Conservation (phyloP, 352 stramenopile genomes). For the Saprolegnia parasitica region DNA sequence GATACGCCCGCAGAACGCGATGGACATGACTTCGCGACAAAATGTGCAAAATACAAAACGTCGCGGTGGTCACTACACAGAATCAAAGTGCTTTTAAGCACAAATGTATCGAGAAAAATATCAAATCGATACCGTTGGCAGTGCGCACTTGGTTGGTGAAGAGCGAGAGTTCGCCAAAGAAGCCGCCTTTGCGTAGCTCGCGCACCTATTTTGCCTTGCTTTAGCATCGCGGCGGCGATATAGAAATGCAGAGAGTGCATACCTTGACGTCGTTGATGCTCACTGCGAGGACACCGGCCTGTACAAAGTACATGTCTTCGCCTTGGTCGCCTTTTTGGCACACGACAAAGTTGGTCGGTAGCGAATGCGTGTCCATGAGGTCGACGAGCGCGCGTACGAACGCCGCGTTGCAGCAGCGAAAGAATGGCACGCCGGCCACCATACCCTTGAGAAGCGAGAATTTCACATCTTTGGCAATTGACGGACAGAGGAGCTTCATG, state of each 20-base stretch:
- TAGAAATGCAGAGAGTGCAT: not conserved
- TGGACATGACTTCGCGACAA: slow-evolving; percentile 18
- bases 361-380: slow-evolving; percentile 51
- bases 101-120: not conserved
- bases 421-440: slow-evolving; percentile 53
- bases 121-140: slow-evolving; percentile 32
- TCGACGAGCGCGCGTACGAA: slow-evolving; percentile 57
- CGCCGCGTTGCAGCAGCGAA: slow-evolving; percentile 48
- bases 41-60: slow-evolving; percentile 27
- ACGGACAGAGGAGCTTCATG: slow-evolving; percentile 56
- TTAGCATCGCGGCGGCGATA: too few species aligned
- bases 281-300: slow-evolving; percentile 56
- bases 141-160: slow-evolving; percentile 59
- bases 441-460: slow-evolving; percentile 52
- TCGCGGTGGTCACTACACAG: slow-evolving; percentile 13
- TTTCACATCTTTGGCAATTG: slow-evolving; percentile 63
- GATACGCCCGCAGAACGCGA: slow-evolving; percentile 25
- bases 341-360: slow-evolving; percentile 50
- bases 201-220: slow-evolving; percentile 34
- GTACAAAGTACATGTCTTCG: slow-evolving; percentile 68
- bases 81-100: not conserved
- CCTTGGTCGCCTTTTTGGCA: slow-evolving; percentile 55
- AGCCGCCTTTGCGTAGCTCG: slow-evolving; percentile 58
- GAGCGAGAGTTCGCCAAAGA: slow-evolving; percentile 62
- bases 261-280: slow-evolving; percentile 53